A percentile compares a stretch with the other conserved stretches of the same genome.
Evolutionary conservation across 192 early-diverging fungal genomes (phyloP).

Genomic region (Chytriomyces sp.): DNA sequence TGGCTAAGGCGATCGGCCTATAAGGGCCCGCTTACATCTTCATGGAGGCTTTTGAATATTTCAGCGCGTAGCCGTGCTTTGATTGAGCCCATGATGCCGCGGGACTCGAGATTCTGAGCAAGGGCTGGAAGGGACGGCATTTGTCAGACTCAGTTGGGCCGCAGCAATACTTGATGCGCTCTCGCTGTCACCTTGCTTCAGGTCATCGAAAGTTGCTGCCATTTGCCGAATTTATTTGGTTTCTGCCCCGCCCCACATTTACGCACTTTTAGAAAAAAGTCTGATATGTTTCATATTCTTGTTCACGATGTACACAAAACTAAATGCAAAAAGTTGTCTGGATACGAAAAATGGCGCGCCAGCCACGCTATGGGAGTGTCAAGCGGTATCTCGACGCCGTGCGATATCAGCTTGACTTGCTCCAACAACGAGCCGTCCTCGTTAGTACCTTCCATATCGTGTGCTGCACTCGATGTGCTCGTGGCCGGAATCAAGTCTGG

Average conservation of each 20-base stretch:
- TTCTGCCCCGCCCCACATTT: neutral
- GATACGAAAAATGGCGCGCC: slow-evolving; percentile 73
- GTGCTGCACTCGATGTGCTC: neutral
- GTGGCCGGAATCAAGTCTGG: slow-evolving; percentile 23
- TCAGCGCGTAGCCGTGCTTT: slow-evolving; percentile 47
- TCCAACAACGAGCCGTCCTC: neutral
- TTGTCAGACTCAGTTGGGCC: neutral
- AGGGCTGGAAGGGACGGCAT: slow-evolving; percentile 36
- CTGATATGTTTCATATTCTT: neutral
- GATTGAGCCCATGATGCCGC: slow-evolving; percentile 43
- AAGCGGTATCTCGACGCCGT: slow-evolving; percentile 72
- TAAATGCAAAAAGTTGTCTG: slow-evolving; percentile 85
- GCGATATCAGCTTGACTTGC: slow-evolving; percentile 51
- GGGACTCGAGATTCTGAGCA: slow-evolving; percentile 33
- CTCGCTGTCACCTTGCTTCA: slow-evolving; percentile 14
- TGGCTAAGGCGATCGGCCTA: neutral
- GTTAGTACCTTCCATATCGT: too few relatives aligned
- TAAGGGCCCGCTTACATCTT: slow-evolving; percentile 22
- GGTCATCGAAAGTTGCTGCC: slow-evolving; percentile 33
- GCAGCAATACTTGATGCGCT: too few relatives aligned
- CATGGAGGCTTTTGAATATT: slow-evolving; percentile 47
- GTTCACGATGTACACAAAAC: slow-evolving; percentile 44
- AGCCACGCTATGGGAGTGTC: slow-evolving; percentile 79
- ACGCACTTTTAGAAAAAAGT: too few relatives aligned
- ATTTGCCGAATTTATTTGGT: slow-evolving; percentile 8